Base-by-base conservation (phyloP, 306 rosid species). In the Urtica urens region DNA sequence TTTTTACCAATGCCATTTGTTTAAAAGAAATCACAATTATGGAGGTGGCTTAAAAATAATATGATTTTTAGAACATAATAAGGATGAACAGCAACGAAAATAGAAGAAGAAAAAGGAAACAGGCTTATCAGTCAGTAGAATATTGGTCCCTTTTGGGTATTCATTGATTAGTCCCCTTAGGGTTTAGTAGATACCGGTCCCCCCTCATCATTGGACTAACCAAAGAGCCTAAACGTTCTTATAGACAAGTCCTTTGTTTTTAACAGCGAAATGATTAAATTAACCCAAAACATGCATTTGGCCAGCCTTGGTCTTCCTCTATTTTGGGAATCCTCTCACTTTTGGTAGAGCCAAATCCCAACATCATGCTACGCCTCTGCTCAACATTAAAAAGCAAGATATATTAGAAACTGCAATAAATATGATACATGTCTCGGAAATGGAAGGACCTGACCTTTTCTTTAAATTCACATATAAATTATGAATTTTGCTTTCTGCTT, bases 321-420 rank as follows among this genome's bases (percentile, higher is more conserved):
- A 57, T 78, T 78, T 71, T 70, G 74, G 93, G 92, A 67, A 38
- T 45, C 48, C 49, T 47, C 34, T 22, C 8, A 23, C 52, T 77
- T 75, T 69, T 63, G 71, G 39, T 57, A 25, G 47, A 48, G 59
- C 41, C 38, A 59, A 31, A 44, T 63, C 62, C 72, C 68, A 31
- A 74, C 77, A 69, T 69, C 63, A 45, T 14, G 11, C 63, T 63
- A 63, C 54, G 51, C 59, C 55, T 56, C 52, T 55, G 34, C 53
- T 43, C 4, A 48, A 37, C 55, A 57, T 58, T 41, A 49, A 42
- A 48, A 30, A 34, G 56, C 7, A 50, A 67, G 40, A 17, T 29
- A 29, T 29, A 50, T 30, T 27, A 48, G 21, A 48, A 23, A 49
- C 12, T 27, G 8, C 4, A 46, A 10, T 21, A 23, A 21, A 5